phyloP scores from a whole-genome alignment of 345 rosid species.

The Laguncularia racemosa region DNA sequence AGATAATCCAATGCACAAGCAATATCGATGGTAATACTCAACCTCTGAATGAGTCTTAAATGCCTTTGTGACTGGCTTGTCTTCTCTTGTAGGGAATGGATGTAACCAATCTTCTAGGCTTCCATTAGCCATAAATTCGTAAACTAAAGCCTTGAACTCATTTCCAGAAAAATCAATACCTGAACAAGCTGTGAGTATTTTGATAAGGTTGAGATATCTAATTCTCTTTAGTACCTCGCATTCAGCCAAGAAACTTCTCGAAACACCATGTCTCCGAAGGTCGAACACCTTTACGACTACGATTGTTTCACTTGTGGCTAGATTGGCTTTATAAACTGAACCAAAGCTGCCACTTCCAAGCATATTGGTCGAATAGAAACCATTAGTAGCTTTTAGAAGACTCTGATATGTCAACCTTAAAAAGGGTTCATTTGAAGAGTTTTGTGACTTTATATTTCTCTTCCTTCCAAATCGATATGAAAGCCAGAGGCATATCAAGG shows the following conservation, averaged over 20 bases:
- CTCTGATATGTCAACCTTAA: slow-evolving; percentile 1
- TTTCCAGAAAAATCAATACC: not conserved
- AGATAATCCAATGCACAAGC: too few relatives aligned
- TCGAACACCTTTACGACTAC: slow-evolving; percentile 1
- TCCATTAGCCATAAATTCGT: too few relatives aligned
- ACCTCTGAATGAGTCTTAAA: too few relatives aligned
- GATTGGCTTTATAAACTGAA: not conserved
- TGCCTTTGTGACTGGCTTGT: not conserved
- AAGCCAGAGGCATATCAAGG: not conserved
- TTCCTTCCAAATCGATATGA: not conserved
- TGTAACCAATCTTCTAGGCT: slow-evolving; percentile 5
- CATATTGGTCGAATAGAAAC: too few relatives aligned
- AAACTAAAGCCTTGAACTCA: slow-evolving; percentile 7
- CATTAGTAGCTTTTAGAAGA: too few relatives aligned
- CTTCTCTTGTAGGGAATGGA: not conserved
- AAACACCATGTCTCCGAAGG: not conserved
- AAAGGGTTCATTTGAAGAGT: not conserved
- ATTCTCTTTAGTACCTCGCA: slow-evolving; percentile 2
- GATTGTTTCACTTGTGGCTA: not conserved
- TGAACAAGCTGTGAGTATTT: not conserved
- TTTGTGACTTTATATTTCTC: not conserved
- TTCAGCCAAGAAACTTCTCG: slow-evolving; percentile 7
- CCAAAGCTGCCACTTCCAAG: too few relatives aligned
- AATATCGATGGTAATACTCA: too few relatives aligned
- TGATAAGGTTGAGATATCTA: slow-evolving; percentile 6